These are phyloP conservation scores for Suillus decipiens DNA, from an alignment of 768 basidiomycete species.

Conservation along the genomic window DNA sequence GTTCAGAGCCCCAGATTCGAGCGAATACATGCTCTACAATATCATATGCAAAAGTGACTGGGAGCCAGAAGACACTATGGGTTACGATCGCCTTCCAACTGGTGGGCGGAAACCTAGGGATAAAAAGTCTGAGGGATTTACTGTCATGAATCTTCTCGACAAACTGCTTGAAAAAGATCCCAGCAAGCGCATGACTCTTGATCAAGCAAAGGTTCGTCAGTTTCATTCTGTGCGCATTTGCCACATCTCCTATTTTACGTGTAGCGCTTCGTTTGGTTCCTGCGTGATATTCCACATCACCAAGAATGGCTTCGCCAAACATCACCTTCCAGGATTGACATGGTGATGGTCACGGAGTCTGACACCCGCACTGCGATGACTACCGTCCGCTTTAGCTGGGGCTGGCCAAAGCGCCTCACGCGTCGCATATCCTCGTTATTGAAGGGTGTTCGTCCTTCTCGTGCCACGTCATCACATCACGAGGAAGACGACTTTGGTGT, in stretches of 20 bases:
- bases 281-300: constrained; percentile 65
- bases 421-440: constrained; percentile 52
- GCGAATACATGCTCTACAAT: constrained; percentile 77
- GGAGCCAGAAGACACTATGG: constrained; percentile 67
- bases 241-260: constrained; percentile 13
- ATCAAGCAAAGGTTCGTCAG: constrained; percentile 73
- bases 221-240: constrained; percentile 13
- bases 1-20: constrained; percentile 57
- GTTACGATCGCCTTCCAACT: constrained; percentile 63
- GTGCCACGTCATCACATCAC: constrained; percentile 17
- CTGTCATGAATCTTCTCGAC: constrained; percentile 72
- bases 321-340: constrained; percentile 47
- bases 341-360: constrained; percentile 66
- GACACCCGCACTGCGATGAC: constrained; percentile 80
- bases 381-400: constrained; percentile 61
- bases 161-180: constrained; percentile 82
- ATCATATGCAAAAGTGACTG: constrained; percentile 81
- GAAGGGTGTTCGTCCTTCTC: constrained; percentile 40
- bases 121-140: constrained; percentile 52
- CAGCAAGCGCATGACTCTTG: constrained; percentile 70
- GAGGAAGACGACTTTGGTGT: constrained; percentile 29
- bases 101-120: constrained; percentile 56
- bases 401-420: constrained; percentile 47
- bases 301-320: constrained; percentile 71
- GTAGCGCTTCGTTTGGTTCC: constrained; percentile 66